Base-by-base conservation (phyloP, 2,329 filamentous ascomycete species). In the Colletotrichum somersetense region DNA sequence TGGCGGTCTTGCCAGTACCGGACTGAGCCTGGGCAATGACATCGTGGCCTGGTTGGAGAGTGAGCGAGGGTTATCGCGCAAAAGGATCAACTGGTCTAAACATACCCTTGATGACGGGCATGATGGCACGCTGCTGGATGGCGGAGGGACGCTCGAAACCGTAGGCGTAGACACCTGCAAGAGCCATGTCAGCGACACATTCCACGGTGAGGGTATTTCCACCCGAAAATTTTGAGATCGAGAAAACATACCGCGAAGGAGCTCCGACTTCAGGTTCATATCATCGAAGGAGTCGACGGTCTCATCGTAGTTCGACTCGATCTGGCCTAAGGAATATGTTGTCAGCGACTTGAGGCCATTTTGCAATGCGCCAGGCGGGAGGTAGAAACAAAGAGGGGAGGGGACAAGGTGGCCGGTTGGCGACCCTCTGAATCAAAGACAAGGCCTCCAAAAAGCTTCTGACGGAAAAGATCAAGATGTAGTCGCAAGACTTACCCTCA, bases 301-400 rank as follows among this genome's bases (percentile, higher is more conserved):
- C 91, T 98, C 95, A 91, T 99, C 96, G 89, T 98, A 99, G 94
- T 99, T 99, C 84, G 95, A 97, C 91, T 99, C 97, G 90, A 99
- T 99, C 89, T 97, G 95, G 87, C 92, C 96, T 97, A 18, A 44
- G 1, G 46, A 38, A 23, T 48, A 20, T 30, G 4, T 38, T 62
- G 62, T 73, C 50, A 73, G 71, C 71, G n/a, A 83, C 71, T 46
- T 65, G 66, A 61, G 23, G 55, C 23, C 48, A 53, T 56, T 59
- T 48, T 23, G 72, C 6, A 61, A 66, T 71, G 56, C 67, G 61
- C 61, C 53, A 52, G 62, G 44, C 30, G 53, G 52, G 46, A 30
- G 35, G 3, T 35, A 33, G 38, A 67, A 58, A 40, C 20, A 40
- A 14, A 23, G 33, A 40, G 20, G 40, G 58, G 30, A 57, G 58